Conservation (phyloP, 352 stramenopile genomes). For the Phytophthora rubi region DNA sequence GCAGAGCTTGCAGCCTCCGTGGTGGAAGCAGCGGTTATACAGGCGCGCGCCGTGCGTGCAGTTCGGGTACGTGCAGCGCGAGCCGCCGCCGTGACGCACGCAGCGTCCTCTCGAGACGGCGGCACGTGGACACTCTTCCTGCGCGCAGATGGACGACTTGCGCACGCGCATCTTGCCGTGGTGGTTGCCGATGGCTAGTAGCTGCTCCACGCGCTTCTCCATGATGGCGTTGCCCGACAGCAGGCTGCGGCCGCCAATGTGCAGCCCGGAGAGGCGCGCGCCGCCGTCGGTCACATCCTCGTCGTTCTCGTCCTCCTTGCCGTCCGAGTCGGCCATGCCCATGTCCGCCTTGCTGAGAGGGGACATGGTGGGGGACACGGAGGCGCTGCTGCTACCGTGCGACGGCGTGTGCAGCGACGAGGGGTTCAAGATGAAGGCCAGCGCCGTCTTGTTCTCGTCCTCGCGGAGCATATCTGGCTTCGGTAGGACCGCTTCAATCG, state of each 20-base stretch:
- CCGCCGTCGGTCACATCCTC: constrained; percentile 45
- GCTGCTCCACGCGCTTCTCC: constrained; percentile 62
- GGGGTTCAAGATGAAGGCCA: constrained; percentile 82
- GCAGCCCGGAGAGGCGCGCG: constrained; percentile 40
- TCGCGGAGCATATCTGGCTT: constrained; percentile 32
- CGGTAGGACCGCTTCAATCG: constrained; percentile 24
- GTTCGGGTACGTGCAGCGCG: constrained; percentile 61
- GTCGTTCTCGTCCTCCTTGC: constrained; percentile 24
- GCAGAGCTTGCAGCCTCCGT: constrained; percentile 70
- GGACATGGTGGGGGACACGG: constrained; percentile 51
- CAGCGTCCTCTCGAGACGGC: constrained; percentile 63
- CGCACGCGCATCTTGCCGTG: constrained; percentile 75
- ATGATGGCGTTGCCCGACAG: constrained; percentile 57
- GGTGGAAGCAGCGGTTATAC: constrained; percentile 75
- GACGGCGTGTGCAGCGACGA: constrained; percentile 31
- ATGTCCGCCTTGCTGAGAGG: constrained; percentile 51
- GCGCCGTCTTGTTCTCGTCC: constrained; percentile 60
- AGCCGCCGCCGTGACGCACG: constrained; percentile 62
- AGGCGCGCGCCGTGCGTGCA: constrained; percentile 64
- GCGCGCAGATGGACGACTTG: constrained; percentile 67
- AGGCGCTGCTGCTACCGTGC: constrained; percentile 26
- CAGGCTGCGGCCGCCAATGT: constrained; percentile 59
- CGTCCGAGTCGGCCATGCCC: constrained; percentile 41
- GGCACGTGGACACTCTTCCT: constrained; percentile 55
- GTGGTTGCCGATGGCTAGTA: constrained; percentile 63